Evolutionary conservation across 257 asterid genomes (phyloP).

Genomic region (Solanum pinnatisectum): DNA sequence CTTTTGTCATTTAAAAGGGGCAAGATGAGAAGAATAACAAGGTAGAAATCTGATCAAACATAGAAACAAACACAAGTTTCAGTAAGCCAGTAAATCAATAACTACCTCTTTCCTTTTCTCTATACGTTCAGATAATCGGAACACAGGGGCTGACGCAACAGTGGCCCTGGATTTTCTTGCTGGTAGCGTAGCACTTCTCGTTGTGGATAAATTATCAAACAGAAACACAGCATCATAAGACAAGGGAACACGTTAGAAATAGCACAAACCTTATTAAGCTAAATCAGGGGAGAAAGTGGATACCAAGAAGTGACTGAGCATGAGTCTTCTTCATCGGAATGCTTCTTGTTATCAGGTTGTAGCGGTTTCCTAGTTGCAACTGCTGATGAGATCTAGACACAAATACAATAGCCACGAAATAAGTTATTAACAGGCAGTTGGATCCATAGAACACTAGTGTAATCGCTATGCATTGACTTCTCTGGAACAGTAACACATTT

Average conservation of each 20-base stretch:
- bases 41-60: background rate
- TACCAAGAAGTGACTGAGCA: conserved; percentile 59
- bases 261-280: background rate
- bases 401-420: background rate
- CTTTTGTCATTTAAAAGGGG: background rate
- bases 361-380: conserved; percentile 44
- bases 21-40: background rate
- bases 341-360: conserved; percentile 66
- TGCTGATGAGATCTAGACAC: conserved; percentile 39
- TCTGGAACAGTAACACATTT: background rate
- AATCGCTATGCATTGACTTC: background rate
- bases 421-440: background rate
- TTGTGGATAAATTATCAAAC: conserved; percentile 17
- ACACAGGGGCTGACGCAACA: conserved; percentile 49
- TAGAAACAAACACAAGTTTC: background rate
- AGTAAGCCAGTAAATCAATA: background rate
- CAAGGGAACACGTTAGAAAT: conserved; percentile 4
- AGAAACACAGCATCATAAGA: background rate
- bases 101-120: conserved; percentile 80
- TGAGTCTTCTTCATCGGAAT: conserved; percentile 55
- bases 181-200: conserved; percentile 30
- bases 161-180: conserved; percentile 47
- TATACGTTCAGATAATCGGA: conserved; percentile 71
- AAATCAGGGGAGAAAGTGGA: conserved; percentile 24
- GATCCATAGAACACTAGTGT: background rate